Evolutionary conservation across 768 basidiomycete genomes (phyloP).

Genomic region (Chlorophyllum brunneum): DNA sequence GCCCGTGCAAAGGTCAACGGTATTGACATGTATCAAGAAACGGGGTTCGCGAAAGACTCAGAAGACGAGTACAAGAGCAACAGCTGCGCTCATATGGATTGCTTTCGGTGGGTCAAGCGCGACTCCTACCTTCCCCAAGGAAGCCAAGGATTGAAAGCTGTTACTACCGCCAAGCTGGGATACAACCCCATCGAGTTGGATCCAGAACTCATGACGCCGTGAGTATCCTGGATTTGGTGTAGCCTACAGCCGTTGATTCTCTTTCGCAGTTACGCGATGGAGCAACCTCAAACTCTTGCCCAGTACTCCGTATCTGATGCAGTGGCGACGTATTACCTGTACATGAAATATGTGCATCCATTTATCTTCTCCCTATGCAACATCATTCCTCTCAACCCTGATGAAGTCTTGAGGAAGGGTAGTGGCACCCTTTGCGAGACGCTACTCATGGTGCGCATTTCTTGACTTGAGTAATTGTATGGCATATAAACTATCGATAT

Average conservation of each 20-base stretch:
- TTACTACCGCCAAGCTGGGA: slow-evolving; percentile 92
- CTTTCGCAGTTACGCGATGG: slow-evolving; percentile 81
- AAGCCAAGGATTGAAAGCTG: slow-evolving; percentile 96
- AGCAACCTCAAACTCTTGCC: slow-evolving; percentile 91
- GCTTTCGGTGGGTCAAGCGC: slow-evolving; percentile 99
- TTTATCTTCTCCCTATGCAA: slow-evolving; percentile 99
- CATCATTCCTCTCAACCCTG: slow-evolving; percentile 95
- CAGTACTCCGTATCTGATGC: slow-evolving; percentile 99
- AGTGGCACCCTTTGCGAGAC: slow-evolving; percentile 97
- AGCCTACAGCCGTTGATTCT: slow-evolving; percentile 1
- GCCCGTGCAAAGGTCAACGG: slow-evolving; percentile 83
- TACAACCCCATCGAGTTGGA: slow-evolving; percentile 97
- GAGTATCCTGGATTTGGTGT: slow-evolving; percentile 26
- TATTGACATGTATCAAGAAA: slow-evolving; percentile 96
- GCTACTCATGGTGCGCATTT: slow-evolving; percentile 81
- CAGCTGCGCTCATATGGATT: slow-evolving; percentile 96
- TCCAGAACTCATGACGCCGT: slow-evolving; percentile 99
- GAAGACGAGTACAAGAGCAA: slow-evolving; percentile 96
- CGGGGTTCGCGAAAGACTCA: slow-evolving; percentile 83
- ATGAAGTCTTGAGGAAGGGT: slow-evolving; percentile 95
- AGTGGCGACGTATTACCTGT: slow-evolving; percentile 98
- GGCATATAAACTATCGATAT: not conserved
- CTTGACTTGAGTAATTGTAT: too few relatives aligned
- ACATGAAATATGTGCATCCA: slow-evolving; percentile 99
- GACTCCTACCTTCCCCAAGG: slow-evolving; percentile 99